Percentiles rank a stretch among this genome's conserved stretches.
phyloP scores from a whole-genome alignment of 164 flowering plant species.

The Cinnamomum chago region DNA sequence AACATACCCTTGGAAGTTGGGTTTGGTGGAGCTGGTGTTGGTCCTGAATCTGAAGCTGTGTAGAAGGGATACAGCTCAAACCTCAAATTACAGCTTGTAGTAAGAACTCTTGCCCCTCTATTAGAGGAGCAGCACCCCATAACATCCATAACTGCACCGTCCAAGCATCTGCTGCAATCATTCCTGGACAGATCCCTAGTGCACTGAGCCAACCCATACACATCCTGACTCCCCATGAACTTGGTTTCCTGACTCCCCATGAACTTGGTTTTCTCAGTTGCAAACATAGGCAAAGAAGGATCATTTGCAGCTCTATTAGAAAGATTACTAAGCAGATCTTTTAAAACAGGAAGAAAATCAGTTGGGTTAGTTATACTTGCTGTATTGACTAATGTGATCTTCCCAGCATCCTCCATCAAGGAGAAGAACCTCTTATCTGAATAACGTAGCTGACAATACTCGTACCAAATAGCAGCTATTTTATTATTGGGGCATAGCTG shows the following conservation, averaged over 20 bases:
- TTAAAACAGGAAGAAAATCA: not conserved
- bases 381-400: no score
- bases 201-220: conserved; percentile 36
- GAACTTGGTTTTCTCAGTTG: not conserved
- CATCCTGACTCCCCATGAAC: not conserved
- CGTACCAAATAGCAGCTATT: conserved; percentile 19
- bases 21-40: not conserved
- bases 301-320: not conserved
- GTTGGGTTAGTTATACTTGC: not conserved
- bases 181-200: conserved; percentile 22
- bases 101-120: conserved; percentile 16
- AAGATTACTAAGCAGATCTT: not conserved
- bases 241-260: not conserved
- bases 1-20: not conserved
- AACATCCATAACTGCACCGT: not conserved
- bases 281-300: not conserved
- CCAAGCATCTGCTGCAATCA: conserved; percentile 25
- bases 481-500: conserved; percentile 18
- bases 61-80: conserved; percentile 19
- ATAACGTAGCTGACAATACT: conserved; percentile 23
- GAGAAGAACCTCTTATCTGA: conserved; percentile 9
- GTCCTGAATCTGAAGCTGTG: not conserved
- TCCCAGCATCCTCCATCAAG: not conserved
- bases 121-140: conserved; percentile 4
- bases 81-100: conserved; percentile 20